Conservation (phyloP, 345 rosid species). For the Pseudoturritis turrita region DNA sequence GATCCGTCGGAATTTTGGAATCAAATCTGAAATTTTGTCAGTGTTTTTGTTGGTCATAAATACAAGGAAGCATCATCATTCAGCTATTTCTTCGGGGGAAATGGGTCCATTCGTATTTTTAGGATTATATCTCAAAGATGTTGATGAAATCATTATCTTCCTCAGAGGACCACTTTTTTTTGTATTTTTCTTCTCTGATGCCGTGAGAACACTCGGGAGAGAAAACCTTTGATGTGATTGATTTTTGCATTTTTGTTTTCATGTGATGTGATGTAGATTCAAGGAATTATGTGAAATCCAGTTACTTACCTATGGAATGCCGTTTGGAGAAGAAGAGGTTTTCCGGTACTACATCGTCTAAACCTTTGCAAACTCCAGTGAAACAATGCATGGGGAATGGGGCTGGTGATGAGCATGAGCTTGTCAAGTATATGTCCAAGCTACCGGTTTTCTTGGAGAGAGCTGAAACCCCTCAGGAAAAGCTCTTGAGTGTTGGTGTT, state of each 20-base stretch:
- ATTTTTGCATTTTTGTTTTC: constrained; percentile 5
- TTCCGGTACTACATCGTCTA: constrained; percentile 1
- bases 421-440: constrained; percentile 84
- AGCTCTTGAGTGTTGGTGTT: constrained; percentile 77
- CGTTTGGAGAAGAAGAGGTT: not conserved
- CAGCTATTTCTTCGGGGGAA: constrained; percentile 23
- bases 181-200: too few relatives aligned
- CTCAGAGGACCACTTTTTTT: constrained; percentile 23
- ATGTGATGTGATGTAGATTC: not conserved
- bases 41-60: constrained; percentile 10
- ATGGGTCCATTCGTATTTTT: constrained; percentile 13
- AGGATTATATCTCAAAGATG: constrained; percentile 10
- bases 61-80: constrained; percentile 7
- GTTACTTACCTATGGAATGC: constrained; percentile 13
- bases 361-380: constrained; percentile 4
- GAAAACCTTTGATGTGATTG: too few relatives aligned
- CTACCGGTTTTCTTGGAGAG: constrained; percentile 79
- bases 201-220: too few relatives aligned
- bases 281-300: constrained; percentile 12
- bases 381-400: constrained; percentile 11
- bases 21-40: constrained; percentile 20
- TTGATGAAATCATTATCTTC: constrained; percentile 1
- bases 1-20: constrained; percentile 9
- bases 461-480: constrained; percentile 50
- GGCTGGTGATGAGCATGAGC: constrained; percentile 51